Conservation (phyloP, 805 yeast species). For the Spencermartinsiella europaea region DNA sequence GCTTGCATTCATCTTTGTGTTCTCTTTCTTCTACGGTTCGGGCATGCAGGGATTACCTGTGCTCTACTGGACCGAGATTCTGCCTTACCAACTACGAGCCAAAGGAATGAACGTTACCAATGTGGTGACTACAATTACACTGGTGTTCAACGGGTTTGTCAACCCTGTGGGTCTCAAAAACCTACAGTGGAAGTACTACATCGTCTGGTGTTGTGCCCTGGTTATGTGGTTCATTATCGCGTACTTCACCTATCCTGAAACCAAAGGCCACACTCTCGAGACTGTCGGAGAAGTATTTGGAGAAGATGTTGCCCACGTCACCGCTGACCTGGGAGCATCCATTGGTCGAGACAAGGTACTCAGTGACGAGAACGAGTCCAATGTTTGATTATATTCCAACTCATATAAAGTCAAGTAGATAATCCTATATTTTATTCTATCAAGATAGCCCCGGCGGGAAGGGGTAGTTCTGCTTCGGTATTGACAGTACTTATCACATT, state of each 20-base stretch:
- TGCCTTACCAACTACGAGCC: constrained; percentile 33
- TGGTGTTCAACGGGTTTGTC: constrained; percentile 30
- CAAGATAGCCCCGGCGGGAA: no score
- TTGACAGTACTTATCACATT: no score
- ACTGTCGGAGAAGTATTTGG: constrained; percentile 41
- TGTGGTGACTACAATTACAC: neutral
- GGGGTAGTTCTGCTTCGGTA: no score
- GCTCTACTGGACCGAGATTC: constrained; percentile 36
- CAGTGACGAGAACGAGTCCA: no score
- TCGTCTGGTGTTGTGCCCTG: constrained; percentile 38
- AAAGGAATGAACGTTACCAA: constrained; percentile 51
- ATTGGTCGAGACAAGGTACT: neutral
- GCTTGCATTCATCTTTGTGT: constrained; percentile 7
- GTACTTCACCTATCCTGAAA: constrained; percentile 38
- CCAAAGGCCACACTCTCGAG: constrained; percentile 41
- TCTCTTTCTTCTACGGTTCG: neutral
- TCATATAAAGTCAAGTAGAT: no score
- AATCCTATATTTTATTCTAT: no score
- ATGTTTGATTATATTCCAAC: no score
- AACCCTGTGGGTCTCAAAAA: constrained; percentile 39
- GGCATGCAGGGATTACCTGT: constrained; percentile 87
- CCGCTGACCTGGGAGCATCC: neutral
- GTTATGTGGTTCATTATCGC: constrained; percentile 31
- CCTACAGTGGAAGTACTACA: constrained; percentile 41
- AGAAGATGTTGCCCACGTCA: constrained; percentile 17